These are phyloP conservation scores for Plasmodium gaboni DNA, from an alignment of 169 alveolate genomes.

Conservation along the genomic window DNA sequence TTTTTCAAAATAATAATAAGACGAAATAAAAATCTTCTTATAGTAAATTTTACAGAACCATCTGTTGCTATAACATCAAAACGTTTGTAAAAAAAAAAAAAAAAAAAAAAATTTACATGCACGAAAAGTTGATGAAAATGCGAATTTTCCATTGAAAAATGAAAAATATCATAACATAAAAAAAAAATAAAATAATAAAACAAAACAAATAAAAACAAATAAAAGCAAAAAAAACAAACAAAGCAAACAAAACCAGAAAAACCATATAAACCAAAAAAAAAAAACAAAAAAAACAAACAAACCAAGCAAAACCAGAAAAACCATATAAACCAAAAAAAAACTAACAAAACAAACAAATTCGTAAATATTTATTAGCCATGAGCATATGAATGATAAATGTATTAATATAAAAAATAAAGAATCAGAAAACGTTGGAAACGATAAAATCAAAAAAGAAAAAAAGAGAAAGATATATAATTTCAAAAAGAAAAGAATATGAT, in stretches of 20 bases:
- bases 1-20: no score
- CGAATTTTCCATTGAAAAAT: conserved; percentile 9
- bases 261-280: no score
- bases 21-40: no score
- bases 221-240: conserved; percentile 4
- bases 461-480: background rate
- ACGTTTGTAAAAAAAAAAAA: no score
- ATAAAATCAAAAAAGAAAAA: conserved; percentile 2
- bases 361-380: no score
- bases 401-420: conserved; percentile 5
- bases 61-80: no score
- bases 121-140: no score
- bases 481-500: conserved; percentile 13
- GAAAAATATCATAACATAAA: background rate
- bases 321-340: no score
- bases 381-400: background rate
- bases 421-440: background rate
- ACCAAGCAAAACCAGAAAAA: background rate
- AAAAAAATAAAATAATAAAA: conserved; percentile 2
- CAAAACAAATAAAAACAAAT: background rate
- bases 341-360: no score
- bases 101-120: no score
- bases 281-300: conserved; percentile 5
- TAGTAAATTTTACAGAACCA: no score
- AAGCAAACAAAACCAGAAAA: no score